Percentiles rank a stretch among this genome's conserved stretches.
Evolutionary conservation across 345 rosid genomes (phyloP).

Genomic region (Gossypioides kirkii): DNA sequence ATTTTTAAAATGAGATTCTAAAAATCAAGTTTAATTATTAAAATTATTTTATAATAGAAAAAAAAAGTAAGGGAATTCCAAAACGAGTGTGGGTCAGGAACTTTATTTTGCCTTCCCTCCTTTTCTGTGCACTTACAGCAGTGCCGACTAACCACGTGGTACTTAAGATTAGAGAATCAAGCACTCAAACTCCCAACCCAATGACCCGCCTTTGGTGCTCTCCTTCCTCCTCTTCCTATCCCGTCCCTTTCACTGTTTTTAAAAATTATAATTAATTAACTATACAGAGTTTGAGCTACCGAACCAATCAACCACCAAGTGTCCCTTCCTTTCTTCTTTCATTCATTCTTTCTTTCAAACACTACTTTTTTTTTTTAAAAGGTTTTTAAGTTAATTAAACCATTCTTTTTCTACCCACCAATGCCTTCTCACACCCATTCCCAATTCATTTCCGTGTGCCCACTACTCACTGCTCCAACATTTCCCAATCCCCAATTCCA

Average conservation of each 20-base stretch:
- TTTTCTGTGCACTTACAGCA: not conserved
- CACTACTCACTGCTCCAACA: constrained; percentile 26
- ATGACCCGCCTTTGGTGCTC: not conserved
- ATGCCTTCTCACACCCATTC: constrained; percentile 32
- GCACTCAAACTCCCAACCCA: not conserved
- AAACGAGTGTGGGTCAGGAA: not conserved
- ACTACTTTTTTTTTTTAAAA: not conserved
- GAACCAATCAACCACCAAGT: not conserved
- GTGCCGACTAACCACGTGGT: constrained; percentile 28
- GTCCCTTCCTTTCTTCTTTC: too few species aligned
- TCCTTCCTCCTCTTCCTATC: not conserved
- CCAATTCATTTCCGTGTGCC: constrained; percentile 33
- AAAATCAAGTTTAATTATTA: too few species aligned
- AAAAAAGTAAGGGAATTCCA: not conserved
- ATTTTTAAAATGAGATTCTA: too few species aligned
- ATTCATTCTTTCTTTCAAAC: too few species aligned
- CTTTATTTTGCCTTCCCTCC: not conserved
- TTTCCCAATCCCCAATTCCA: constrained; percentile 26
- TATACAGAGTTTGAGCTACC: not conserved
- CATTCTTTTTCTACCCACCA: constrained; percentile 9
- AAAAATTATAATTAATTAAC: too few species aligned
- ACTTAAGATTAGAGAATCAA: not conserved
- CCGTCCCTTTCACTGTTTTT: too few species aligned
- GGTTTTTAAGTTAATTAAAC: not conserved
- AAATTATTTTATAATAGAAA: too few species aligned